Conservation (phyloP, 257 asterid species). For the Datura wrightii region DNA sequence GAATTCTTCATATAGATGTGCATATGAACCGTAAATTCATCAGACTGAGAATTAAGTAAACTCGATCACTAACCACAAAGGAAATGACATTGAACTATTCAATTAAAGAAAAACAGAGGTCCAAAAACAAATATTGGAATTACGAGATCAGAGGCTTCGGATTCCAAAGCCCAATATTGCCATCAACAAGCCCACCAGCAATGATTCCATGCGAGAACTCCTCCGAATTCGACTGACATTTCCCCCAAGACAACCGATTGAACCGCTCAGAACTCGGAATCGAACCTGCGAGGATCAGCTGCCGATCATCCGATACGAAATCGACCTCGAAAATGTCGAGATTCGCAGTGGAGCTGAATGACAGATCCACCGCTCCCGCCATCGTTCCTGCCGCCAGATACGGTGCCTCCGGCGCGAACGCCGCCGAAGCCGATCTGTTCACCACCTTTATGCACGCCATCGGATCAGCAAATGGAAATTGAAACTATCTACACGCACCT, state of each 20-base stretch:
- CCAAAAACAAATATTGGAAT: constrained; percentile 5
- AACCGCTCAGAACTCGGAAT: constrained; percentile 84
- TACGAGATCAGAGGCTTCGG: constrained; percentile 86
- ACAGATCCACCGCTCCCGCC: constrained; percentile 99
- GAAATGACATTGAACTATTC: not conserved
- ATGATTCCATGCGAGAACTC: constrained; percentile 77
- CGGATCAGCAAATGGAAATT: constrained; percentile 45
- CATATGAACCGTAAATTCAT: constrained; percentile 4
- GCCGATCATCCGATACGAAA: constrained; percentile 82
- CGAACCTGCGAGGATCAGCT: constrained; percentile 66
- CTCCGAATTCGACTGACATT: constrained; percentile 62
- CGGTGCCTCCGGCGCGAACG: constrained; percentile 85
- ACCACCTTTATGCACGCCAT: constrained; percentile 79
- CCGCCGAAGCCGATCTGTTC: constrained; percentile 94
- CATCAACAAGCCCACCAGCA: constrained; percentile 98
- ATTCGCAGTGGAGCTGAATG: constrained; percentile 93
- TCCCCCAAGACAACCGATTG: constrained; percentile 89
- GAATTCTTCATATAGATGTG: not conserved
- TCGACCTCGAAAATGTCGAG: constrained; percentile 90
- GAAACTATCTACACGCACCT: constrained; percentile 34
- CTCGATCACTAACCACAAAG: not conserved
- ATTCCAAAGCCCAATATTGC: constrained; percentile 94
- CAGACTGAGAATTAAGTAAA: not conserved
- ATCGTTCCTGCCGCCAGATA: constrained; percentile 97
- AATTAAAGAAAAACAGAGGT: not conserved